These are phyloP conservation scores for Tremella yokohamensis DNA, from an alignment of 768 basidiomycete genomes.

Conservation along the genomic window DNA sequence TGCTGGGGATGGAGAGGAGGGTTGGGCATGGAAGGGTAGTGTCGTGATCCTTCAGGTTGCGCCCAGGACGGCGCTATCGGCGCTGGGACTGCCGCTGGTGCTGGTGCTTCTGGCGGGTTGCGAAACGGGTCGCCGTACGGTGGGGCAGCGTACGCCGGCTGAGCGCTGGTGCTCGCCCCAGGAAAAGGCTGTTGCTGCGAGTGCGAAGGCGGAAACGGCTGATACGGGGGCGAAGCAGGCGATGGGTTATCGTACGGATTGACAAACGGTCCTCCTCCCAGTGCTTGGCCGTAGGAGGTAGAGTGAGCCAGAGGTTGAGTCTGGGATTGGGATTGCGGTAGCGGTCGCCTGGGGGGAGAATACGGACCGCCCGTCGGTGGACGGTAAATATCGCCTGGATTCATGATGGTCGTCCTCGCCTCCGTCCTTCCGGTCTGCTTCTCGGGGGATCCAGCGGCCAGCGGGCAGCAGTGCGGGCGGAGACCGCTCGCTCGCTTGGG, in stretches of 20 bases:
- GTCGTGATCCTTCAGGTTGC: conserved; percentile 5
- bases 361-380: conserved; percentile 11
- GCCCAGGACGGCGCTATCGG: not conserved
- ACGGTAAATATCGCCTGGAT: conserved; percentile 40
- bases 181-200: conserved; percentile 6
- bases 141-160: conserved; percentile 5
- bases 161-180: too few species aligned
- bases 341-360: conserved; percentile 10
- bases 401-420: conserved; percentile 23
- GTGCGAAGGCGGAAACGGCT: conserved; percentile 9
- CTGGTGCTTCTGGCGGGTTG: not conserved
- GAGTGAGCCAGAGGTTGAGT: conserved; percentile 1
- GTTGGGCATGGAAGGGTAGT: conserved; percentile 12
- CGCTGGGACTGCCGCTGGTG: too few species aligned
- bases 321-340: conserved; percentile 11
- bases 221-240: conserved; percentile 3
- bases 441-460: too few species aligned
- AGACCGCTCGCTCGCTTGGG: too few species aligned
- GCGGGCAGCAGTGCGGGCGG: too few species aligned
- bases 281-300: too few species aligned
- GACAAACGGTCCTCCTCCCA: not conserved
- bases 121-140: not conserved
- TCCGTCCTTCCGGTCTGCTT: too few species aligned
- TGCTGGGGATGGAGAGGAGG: not conserved
- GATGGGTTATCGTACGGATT: not conserved